Evolutionary conservation across 73 alveolate genomes (phyloP).

Genomic region (Paramecium primaurelia): DNA sequence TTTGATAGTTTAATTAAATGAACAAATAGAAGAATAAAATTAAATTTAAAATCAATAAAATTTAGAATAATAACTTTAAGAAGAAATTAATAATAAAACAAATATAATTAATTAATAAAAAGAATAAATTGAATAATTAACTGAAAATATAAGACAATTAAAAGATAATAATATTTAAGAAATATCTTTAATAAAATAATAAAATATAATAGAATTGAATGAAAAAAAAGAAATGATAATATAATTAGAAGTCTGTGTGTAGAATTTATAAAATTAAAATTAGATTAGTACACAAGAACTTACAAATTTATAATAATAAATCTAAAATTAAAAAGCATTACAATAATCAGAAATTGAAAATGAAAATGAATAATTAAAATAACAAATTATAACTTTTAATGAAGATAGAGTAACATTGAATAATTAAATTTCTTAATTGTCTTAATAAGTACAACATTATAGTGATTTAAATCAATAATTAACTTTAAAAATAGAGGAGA

Average conservation of each 20-base stretch:
- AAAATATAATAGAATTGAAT: not conserved
- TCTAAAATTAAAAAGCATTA: not conserved
- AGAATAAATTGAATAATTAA: not conserved
- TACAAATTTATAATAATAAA: not conserved
- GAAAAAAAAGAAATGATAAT: not conserved
- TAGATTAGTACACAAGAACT: not conserved
- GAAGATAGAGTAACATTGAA: not conserved
- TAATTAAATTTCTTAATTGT: not conserved
- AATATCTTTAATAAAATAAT: not conserved
- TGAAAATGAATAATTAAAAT: not conserved
- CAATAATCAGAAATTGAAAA: not conserved
- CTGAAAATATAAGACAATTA: not conserved
- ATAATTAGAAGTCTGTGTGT: not conserved
- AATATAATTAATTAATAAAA: not conserved
- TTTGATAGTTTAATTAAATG: not conserved
- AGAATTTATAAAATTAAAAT: not conserved
- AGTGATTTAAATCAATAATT: not conserved
- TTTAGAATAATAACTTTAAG: not conserved
- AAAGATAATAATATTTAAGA: not conserved
- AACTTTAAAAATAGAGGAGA: not conserved
- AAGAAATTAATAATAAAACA: not conserved
- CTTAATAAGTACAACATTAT: not conserved
- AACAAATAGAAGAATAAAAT: not conserved
- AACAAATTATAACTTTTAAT: not conserved
- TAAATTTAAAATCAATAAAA: not conserved